Evolutionary conservation across 2,329 filamentous ascomycete species (phyloP), one percentile per base, ranked within the genome.

Genomic region (Talaromyces funiculosus): DNA sequence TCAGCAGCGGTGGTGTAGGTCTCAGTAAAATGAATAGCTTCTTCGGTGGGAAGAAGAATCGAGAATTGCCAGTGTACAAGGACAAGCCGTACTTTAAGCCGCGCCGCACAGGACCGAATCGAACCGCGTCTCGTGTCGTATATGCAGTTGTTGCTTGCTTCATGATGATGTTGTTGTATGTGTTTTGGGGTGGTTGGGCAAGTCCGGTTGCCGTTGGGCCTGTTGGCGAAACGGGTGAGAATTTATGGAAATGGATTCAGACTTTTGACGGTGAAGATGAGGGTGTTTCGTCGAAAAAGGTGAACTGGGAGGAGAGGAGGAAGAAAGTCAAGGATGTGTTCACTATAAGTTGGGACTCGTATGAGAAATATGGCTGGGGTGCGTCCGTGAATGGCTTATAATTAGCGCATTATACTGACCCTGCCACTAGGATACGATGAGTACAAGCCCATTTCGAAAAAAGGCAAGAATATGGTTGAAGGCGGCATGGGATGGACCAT

Each of bases 401-500:
- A 10, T 40, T 49, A 26, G 40, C 12, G 40, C 29, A 55, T 29
- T 20, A 70, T 78, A 62, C 75, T 57, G 14, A n/a, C 18, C 47
- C 7, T 18, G 3, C 18, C 22, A 31, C 16, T 61, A 73, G 69
- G 70, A 37, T 67, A 68, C 68, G 94, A 99, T 72, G 88, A 94
- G 74, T 99, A 90, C 72, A 86, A 90, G 67, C 94, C 94, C 1
- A 77, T 93, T 29, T 86, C 89, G 5, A 94, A 94, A 72, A 85
- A 78, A 18, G 90, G 91, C 54, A 82, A 81, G 56, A 86, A 94
- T 68, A 97, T 99, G 93, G 87, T 91, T 6, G 83, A 88, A 3
- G 86, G 90, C 64, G 94, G 93, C 26, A 82, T 99, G 76, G 94
- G 94, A 31, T 99, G 95, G 94, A 97, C 97, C 69, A 97, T 99